Base-by-base conservation (phyloP, 2,329 filamentous ascomycete genomes). In the Orbilia oligospora region DNA sequence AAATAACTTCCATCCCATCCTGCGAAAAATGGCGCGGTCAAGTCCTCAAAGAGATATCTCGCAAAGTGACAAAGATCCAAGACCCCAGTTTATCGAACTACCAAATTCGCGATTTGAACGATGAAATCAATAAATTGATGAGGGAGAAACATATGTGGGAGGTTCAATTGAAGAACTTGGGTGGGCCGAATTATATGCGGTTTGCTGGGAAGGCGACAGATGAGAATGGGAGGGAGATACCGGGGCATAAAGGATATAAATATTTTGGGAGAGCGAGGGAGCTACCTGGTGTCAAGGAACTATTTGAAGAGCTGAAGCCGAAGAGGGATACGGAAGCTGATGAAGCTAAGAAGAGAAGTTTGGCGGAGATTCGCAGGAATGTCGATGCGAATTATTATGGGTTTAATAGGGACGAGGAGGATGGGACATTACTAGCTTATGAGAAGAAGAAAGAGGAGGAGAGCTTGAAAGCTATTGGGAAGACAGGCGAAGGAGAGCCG, bases 111-210 rank as follows among this genome's bases (percentile, higher is more conserved):
- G 96, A 99, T 85, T 88, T 99, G 84, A 99, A 99, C 86, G 96
- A 99, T 85, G 96, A 99, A 86, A 97, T 99, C 88, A 99, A 99
- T 88, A 97, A 97, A 86, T 89, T 97, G 80, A 97, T 99, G 93
- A 91, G 94, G 80, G 96, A 99, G 87, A 99, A 99, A 86, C 94
- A 97, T 88, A 94, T 97, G 89, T 99, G 96, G 96, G 96, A 99
- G 87, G 90, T 96, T 82, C 94, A 97, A 86, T 97, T 99, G 82
- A 89, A 94, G 75, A 97, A 97, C 83, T 85, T 98, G 24, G 96
- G 96, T n/a, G 96, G 96, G 1, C 96, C 96, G 33, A 98, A 98
- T 85, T 99, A 98, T 85, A 97, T 96, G 92, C 88, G 94, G 33
- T 87, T 83, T 86, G n/a, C 87, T 0, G 90, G 87, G 33, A 90